Conservation (phyloP, 441 rosid genomes). For the Arabidopsis hybrid region DNA sequence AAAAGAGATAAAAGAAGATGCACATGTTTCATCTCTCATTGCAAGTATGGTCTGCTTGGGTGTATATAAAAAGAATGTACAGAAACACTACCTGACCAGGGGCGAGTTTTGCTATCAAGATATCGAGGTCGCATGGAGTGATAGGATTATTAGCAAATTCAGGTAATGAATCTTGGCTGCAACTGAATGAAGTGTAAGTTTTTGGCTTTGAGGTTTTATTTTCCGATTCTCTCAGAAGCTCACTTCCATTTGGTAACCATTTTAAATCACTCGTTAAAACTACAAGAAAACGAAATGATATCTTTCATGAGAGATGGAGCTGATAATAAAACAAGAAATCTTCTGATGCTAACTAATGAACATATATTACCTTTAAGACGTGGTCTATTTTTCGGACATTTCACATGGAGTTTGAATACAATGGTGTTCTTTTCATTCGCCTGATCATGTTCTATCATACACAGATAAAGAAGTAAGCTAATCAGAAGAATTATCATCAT, state of each 20-base stretch:
- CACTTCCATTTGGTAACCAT: constrained; percentile 94
- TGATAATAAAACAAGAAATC: constrained; percentile 9
- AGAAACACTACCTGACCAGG: constrained; percentile 73
- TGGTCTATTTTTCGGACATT: constrained; percentile 54
- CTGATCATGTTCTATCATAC: constrained; percentile 67
- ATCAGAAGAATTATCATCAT: neutral
- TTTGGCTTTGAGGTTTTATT: constrained; percentile 57
- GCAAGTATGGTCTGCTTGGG: constrained; percentile 2
- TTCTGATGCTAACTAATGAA: constrained; percentile 17
- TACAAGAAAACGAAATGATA: constrained; percentile 42
- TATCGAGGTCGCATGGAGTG: constrained; percentile 55
- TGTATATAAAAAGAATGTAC: constrained; percentile 9
- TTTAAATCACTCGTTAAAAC: constrained; percentile 74
- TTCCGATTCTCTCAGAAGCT: constrained; percentile 65
- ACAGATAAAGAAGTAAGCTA: constrained; percentile 24
- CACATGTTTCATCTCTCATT: constrained; percentile 1
- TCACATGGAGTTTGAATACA: constrained; percentile 90
- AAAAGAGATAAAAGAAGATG: constrained; percentile 4
- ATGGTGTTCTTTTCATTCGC: constrained; percentile 92
- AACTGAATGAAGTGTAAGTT: constrained; percentile 77
- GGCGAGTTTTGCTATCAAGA: constrained; percentile 82
- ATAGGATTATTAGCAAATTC: constrained; percentile 67
- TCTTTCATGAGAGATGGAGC: constrained; percentile 3
- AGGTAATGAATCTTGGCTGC: constrained; percentile 71
- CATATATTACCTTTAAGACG: constrained; percentile 65